Conservation (phyloP, 768 basidiomycete genomes). For the Exidia glandulosa region DNA sequence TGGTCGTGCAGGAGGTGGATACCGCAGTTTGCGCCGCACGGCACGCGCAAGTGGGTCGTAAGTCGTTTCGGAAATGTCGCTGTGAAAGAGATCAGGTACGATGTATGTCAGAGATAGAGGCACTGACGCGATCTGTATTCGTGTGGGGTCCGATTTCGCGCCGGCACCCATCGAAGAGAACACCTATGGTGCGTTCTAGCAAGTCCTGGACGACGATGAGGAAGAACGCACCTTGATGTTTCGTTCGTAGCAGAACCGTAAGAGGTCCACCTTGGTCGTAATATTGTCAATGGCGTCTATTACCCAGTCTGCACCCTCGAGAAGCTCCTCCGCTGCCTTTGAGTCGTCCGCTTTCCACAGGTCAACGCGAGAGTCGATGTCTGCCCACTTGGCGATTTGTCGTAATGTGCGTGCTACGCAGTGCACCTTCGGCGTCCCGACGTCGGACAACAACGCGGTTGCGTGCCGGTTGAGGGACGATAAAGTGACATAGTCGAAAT, state of each 20-base stretch:
- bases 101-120: not conserved
- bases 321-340: slow-evolving; percentile 56
- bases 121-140: slow-evolving; percentile 65
- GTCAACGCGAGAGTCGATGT: slow-evolving; percentile 74
- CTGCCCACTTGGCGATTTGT: slow-evolving; percentile 60
- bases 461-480: slow-evolving; percentile 94
- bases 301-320: slow-evolving; percentile 90
- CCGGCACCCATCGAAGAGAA: slow-evolving; percentile 98
- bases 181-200: slow-evolving; percentile 33
- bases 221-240: slow-evolving; percentile 51
- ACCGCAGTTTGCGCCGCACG: slow-evolving; percentile 50
- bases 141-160: slow-evolving; percentile 88
- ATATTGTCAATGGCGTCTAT: slow-evolving; percentile 99
- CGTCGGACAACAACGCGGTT: slow-evolving; percentile 77
- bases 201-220: not conserved
- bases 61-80: slow-evolving; percentile 82
- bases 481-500: slow-evolving; percentile 94
- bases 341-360: slow-evolving; percentile 69
- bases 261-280: slow-evolving; percentile 86
- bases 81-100: slow-evolving; percentile 16
- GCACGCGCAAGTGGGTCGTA: slow-evolving; percentile 93
- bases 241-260: slow-evolving; percentile 76
- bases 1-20: not conserved
- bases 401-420: slow-evolving; percentile 59
- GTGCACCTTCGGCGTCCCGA: slow-evolving; percentile 86